Evolutionary conservation across 2,329 filamentous ascomycete species (phyloP), one percentile per base, ranked within the genome.

Genomic region (Pyrenochaeta sp.): DNA sequence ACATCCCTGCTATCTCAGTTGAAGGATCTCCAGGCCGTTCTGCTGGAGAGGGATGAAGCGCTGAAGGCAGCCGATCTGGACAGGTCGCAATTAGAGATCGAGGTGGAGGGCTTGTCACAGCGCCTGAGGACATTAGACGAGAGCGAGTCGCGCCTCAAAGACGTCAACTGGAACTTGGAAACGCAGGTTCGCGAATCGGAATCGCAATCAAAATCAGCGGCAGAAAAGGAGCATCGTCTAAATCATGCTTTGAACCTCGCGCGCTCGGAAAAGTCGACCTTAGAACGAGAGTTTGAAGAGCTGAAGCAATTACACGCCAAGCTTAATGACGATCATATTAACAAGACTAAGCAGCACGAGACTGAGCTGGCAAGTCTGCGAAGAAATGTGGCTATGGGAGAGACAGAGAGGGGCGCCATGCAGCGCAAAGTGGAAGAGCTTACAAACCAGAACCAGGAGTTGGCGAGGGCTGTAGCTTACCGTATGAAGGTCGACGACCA

Each of bases 151-250:
- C 90, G 92, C 51, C 97, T 96, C 81, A 98, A 97, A 79, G 95
- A 99, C 72, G 95, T 98, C 78, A 99, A 98, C 76, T 99, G 95
- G 95, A 94, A 91, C 62, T 85, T 99, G 37, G 95, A 99, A 78
- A 96, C 93, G 0, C 91, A 93, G 69, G 85, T 96, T 24, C 95
- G 97, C 70, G 93, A 98, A 62, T 83, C 94, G 42, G 85, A 91
- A 51, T 85, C 90, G 7, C 84, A 86, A 15, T 86, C 90, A 62
- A 92, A 89, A 73, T 92, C 96, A 46, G 86, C 91, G 0, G 83
- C 88, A 13, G 93, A 95, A 72, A 90, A 90, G 59, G 93, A 97
- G 77, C 91, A 92, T 77, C 91, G 91, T 74, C 84, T 97, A 40
- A 88, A 85, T 13, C 90, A 93, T 69, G 85, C 84, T 48, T 82